Evolutionary conservation across 257 asterid species (phyloP).

Genomic region (Jaltomata sinuosa): DNA sequence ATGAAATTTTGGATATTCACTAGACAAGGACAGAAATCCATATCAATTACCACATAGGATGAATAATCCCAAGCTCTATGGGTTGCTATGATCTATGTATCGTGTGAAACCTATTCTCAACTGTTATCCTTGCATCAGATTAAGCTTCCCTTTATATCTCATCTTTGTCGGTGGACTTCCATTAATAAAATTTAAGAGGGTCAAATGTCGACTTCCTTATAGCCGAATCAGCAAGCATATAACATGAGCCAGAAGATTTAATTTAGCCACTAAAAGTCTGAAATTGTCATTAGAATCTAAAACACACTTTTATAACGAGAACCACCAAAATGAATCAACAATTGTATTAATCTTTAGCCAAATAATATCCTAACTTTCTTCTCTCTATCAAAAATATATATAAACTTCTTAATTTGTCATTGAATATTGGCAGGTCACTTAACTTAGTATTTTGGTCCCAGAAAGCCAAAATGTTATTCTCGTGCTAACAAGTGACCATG

Average conservation of each 20-base stretch:
- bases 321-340: neutral
- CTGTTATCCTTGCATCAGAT: neutral
- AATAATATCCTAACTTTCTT: neutral
- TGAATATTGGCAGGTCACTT: neutral
- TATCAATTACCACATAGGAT: neutral
- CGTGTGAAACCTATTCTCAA: neutral
- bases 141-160: neutral
- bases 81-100: neutral
- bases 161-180: neutral
- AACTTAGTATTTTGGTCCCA: neutral
- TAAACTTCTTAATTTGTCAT: neutral
- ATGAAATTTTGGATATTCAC: neutral
- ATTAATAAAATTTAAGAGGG: neutral
- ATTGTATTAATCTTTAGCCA: neutral
- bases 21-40: neutral
- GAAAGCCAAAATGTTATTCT: neutral
- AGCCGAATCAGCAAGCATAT: neutral
- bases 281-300: neutral
- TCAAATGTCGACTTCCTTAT: neutral
- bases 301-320: neutral
- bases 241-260: neutral
- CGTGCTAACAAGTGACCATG: neutral
- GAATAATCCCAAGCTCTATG: neutral
- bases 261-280: neutral
- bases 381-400: neutral